Percentiles rank a stretch among this genome's conserved stretches.
phyloP scores from a whole-genome alignment of 1,284 basidiomycete species.

The Thecaphora thlaspeos region DNA sequence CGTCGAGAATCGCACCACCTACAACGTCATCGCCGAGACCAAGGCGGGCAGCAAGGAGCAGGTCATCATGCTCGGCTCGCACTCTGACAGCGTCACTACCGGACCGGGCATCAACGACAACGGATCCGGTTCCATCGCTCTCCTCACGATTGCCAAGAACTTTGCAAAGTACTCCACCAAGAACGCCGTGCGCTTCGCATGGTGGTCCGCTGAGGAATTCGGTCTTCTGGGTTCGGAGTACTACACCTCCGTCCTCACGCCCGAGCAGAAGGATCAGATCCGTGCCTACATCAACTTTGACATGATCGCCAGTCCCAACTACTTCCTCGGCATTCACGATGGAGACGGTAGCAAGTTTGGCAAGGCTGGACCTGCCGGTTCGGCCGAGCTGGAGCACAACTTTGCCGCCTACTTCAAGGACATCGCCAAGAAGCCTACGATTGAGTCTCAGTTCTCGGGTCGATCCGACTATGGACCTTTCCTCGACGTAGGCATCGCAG shows the following conservation, averaged over 20 bases:
- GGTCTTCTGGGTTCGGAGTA: constrained; percentile 25
- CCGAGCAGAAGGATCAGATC: constrained; percentile 17
- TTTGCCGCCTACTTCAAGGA: constrained; percentile 23
- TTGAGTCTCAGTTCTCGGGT: constrained; percentile 18
- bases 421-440: constrained; percentile 16
- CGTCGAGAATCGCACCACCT: constrained; percentile 15
- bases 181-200: constrained; percentile 27
- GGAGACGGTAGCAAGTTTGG: constrained; percentile 22
- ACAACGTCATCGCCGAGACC: constrained; percentile 33
- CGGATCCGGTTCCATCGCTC: constrained; percentile 22
- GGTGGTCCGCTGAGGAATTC: constrained; percentile 31
- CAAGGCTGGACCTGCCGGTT: constrained; percentile 19
- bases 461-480: constrained; percentile 27
- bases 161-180: constrained; percentile 18
- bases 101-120: constrained; percentile 36
- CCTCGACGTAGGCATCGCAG: constrained; percentile 27
- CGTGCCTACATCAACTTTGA: constrained; percentile 30
- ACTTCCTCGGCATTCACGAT: constrained; percentile 22
- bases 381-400: constrained; percentile 16
- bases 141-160: constrained; percentile 24
- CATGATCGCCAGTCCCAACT: constrained; percentile 34
- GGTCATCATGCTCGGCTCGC: constrained; percentile 23
- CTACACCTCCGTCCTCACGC: constrained; percentile 16
- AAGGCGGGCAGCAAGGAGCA: constrained; percentile 14
- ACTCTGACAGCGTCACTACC: constrained; percentile 22